phyloP scores from a whole-genome alignment of 164 flowering plant genomes.

The Aristolochia fimbriata region DNA sequence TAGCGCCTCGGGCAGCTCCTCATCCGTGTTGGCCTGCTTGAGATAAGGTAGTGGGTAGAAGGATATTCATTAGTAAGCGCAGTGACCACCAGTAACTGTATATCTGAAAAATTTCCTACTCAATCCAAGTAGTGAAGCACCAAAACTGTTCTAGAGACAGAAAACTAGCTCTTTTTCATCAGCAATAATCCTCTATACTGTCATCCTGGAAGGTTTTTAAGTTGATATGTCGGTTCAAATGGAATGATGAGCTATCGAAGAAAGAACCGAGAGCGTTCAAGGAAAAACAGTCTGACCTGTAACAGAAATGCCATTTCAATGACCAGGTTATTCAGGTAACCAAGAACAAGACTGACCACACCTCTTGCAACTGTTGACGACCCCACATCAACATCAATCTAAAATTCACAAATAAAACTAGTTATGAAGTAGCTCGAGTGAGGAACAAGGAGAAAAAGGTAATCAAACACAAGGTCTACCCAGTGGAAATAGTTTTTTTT shows the following conservation, averaged over 20 bases:
- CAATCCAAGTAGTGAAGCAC: background rate
- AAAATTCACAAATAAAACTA: background rate
- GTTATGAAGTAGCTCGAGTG: too few species aligned
- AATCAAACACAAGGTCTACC: too few species aligned
- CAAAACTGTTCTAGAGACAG: background rate
- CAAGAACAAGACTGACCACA: constrained; percentile 81
- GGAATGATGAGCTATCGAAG: too few species aligned
- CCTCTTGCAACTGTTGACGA: constrained; percentile 95
- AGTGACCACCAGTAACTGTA: background rate
- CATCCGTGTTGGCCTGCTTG: constrained; percentile 63
- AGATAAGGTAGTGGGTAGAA: background rate
- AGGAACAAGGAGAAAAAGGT: too few species aligned
- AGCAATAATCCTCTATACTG: background rate
- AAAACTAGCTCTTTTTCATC: background rate
- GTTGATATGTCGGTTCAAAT: background rate
- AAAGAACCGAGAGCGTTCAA: background rate
- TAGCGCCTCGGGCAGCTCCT: constrained; percentile 85
- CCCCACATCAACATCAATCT: constrained; percentile 78
- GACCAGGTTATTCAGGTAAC: constrained; percentile 81
- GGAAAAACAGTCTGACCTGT: constrained; percentile 40
- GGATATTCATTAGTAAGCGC: background rate
- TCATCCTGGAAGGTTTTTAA: background rate
- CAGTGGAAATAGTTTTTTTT: too few species aligned
- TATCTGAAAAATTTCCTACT: background rate
- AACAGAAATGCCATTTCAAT: constrained; percentile 91